Evolutionary conservation across 1,284 basidiomycete species (phyloP), one percentile per base, ranked within the genome.

Genomic region (Rugosomyces carneus): DNA sequence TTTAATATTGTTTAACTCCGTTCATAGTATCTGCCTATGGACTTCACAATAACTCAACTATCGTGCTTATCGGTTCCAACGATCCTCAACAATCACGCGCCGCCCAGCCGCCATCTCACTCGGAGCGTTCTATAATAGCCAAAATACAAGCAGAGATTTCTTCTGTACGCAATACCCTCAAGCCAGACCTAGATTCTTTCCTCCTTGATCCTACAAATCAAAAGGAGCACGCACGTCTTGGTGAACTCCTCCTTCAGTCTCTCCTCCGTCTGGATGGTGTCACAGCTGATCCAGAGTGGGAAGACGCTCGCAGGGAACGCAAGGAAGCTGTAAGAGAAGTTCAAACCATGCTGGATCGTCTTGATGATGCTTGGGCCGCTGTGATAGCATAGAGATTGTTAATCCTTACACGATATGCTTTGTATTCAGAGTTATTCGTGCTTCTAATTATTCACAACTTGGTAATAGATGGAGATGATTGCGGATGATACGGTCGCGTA

Each of bases 211-310:
- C 67, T 64, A 27, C 60, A 45, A 24, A 52, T 19, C 52, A 62
- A 24, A 69, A 66, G 44, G 81, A 85, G 51, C 82, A 85, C 53
- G 60, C 67, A 9, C 73, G 83, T 8, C 63, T 89, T 37, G 80
- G 76, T 16, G 87, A 89, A 63, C 64, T 87, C 43, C 71, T 93
- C 20, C 70, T 92, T 20, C 89, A 92, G 62, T 73, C 78, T 11
- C 69, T 93, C 19, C 72, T 93, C 6, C 76, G 85, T 34, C 68
- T 93, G 21, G 89, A 93, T 57, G 81, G 81, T 42, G 72, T 91
- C 57, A 65, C 67, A 24, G 69, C 82, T 20, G 80, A 86, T 41
- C 72, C 76, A 26, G 73, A 78, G 42, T 91, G 87, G 84, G 73
- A 77, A 15, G 70, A 78, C 3, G 89, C 88, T 15, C 70, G 89